These are phyloP conservation scores for Xylaria flabelliformis DNA, from an alignment of 495 filamentous ascomycete genomes.

Conservation along the genomic window DNA sequence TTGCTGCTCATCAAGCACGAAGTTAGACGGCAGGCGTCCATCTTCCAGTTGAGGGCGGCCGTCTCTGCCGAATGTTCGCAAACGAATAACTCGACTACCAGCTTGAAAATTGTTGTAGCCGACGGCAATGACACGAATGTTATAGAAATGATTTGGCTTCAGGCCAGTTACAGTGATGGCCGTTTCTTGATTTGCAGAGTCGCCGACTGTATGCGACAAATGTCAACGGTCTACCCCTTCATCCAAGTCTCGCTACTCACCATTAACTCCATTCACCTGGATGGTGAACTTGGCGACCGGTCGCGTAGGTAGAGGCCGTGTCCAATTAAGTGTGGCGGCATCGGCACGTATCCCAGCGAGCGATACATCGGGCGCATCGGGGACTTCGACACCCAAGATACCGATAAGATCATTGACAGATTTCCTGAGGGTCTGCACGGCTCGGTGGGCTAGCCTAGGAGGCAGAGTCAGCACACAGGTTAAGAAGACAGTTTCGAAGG, in stretches of 20 bases:
- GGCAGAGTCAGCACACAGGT: constrained; percentile 25
- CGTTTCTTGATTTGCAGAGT: constrained; percentile 82
- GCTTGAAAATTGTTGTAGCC: constrained; percentile 91
- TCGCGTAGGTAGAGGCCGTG: constrained; percentile 75
- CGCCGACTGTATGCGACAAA: constrained; percentile 68
- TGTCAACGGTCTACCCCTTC: constrained; percentile 24
- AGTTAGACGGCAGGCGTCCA: constrained; percentile 59
- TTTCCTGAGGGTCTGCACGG: constrained; percentile 84
- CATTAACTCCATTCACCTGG: constrained; percentile 89
- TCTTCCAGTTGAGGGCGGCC: constrained; percentile 62
- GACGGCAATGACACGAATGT: constrained; percentile 87
- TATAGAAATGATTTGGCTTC: constrained; percentile 86
- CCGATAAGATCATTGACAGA: constrained; percentile 89
- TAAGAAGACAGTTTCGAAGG: background rate
- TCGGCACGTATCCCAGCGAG: constrained; percentile 88
- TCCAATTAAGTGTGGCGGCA: constrained; percentile 91
- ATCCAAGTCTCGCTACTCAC: constrained; percentile 55
- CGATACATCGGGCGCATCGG: constrained; percentile 85
- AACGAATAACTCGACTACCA: constrained; percentile 80
- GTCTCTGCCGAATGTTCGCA: constrained; percentile 68
- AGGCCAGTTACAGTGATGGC: constrained; percentile 87
- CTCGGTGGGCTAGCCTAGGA: constrained; percentile 46
- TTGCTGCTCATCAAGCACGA: constrained; percentile 53
- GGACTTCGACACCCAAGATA: constrained; percentile 91
- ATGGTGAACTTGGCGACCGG: constrained; percentile 87